Base-by-base conservation (phyloP, 345 rosid species). In the Isatis tinctoria region DNA sequence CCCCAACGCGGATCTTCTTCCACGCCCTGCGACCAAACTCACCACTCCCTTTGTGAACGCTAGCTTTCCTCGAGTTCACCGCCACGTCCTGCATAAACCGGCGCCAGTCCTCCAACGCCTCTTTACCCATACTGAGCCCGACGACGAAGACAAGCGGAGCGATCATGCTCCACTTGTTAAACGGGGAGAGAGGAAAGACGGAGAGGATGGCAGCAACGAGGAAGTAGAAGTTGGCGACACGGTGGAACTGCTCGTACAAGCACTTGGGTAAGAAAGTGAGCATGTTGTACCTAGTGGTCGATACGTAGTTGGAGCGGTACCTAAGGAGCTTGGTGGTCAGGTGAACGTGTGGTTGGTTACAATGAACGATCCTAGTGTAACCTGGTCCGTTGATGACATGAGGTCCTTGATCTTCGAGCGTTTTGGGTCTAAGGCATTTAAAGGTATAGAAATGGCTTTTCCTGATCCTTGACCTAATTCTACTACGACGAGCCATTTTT, bases 361-460 rank as follows among this genome's bases (percentile, higher is more conserved):
- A 88, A 60, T 71, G 66, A 43, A 77, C 80, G 20, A 72, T 58
- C 3, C 80, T 49, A 8, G 62, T 70, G 56, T 64, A 77, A 1
- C 80, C 80, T 2, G 80, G 73, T 58, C 76, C 80, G 10, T 71
- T 33, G 0, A 77, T 72, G 1, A 32, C 56, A 51, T 77, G 80
- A 37, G 76, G 68, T 26, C 71, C 76, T 71, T 77, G 68, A 32
- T 65, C 80, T 5, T 71, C 80, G 13, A 71, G 72, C 3, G 80
- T 77, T 28, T 59, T 77, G 1, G 80, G 80, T 17, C 56, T 65
- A 8, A 77, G 76, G 13, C 80, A 77, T 71, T 58, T 72, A 37
- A 95, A 95, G 1, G 99, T 90, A 39, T 95, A 92, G 78, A 95
- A 85, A 70, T 86, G 86, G 81, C 96, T 89, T 75, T 88, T 80